Base-by-base conservation (phyloP, 78 protist species). In the Dictyostelium firmibasis region DNA sequence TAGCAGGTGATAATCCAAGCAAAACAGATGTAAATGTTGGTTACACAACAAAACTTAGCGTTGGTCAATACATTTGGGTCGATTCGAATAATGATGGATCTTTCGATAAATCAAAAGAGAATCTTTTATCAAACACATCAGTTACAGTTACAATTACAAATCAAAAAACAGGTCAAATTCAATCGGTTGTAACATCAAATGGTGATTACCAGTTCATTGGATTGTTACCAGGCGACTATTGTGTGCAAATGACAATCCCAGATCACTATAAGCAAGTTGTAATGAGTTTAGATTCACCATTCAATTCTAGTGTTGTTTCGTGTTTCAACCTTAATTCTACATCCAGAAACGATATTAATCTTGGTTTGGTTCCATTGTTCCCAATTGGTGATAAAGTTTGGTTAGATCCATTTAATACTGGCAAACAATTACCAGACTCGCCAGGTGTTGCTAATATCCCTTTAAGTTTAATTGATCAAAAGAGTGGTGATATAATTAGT, bases 141-240 rank as follows among this genome's bases (percentile, higher is more conserved):
- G 62, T 79, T 25, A n/a, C 23, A 0, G 33, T 79, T 1, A 44
- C 36, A 23, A 16, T n/a, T 1, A 23, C 60, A 7, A 35, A 57
- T 35, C 31, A 18, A 20, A 35, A 74, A 20, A 82, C 36, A 4
- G 25, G 38, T 13, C 27, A n/a, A 31, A 27, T 13, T 2, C 29
- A n/a, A 20, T 13, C 36, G 29, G 9, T 47, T n/a, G 57, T 74
- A 47, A 27, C n/a, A 11, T 18, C 16, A 31, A 16, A n/a, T n/a
- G 92, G 92, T 36, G 18, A 29, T 2, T 85, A 72, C 4, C 31
- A 29, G 18, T 47, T 85, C 62, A 25, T n/a, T 38, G 23, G 62
- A 16, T 13, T 85, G 4, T 36, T 78, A 67, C 74, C 84, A 9
- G 92, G 92, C n/a, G n/a, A 74, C 11, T 85, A 85, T 72, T 85